These are phyloP conservation scores for Entoloma clypeatum DNA, from an alignment of 1,284 basidiomycete species.

Conservation along the genomic window DNA sequence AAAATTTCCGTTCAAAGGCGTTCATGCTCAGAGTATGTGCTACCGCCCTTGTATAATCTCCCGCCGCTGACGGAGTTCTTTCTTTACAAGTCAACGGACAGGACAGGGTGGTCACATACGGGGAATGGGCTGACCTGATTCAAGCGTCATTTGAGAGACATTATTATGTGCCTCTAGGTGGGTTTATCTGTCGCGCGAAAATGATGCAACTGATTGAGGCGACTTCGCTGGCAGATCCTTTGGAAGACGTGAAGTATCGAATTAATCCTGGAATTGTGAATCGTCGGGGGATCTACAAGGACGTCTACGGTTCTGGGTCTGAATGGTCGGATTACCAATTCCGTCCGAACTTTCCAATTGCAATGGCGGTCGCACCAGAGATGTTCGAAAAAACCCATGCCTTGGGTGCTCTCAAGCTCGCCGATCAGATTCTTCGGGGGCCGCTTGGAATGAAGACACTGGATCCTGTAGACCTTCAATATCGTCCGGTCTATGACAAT, in stretches of 20 bases:
- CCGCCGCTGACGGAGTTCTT: background rate
- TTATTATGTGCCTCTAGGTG: constrained; percentile 87
- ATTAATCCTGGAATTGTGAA: constrained; percentile 76
- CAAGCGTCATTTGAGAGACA: constrained; percentile 85
- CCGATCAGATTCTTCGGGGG: constrained; percentile 72
- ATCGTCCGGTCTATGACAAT: constrained; percentile 89
- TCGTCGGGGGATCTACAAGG: constrained; percentile 97
- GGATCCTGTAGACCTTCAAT: constrained; percentile 81
- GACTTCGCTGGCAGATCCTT: constrained; percentile 48
- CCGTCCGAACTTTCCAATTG: constrained; percentile 89
- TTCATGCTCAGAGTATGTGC: constrained; percentile 73
- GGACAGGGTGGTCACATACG: constrained; percentile 77
- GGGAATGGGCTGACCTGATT: constrained; percentile 85
- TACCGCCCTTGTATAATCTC: background rate
- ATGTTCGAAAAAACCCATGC: constrained; percentile 84
- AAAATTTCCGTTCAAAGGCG: constrained; percentile 89
- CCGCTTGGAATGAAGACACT: constrained; percentile 95
- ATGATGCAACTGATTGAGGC: constrained; percentile 5
- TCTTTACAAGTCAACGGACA: constrained; percentile 63
- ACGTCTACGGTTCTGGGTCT: constrained; percentile 86
- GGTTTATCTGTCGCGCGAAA: constrained; percentile 19
- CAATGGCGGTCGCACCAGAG: constrained; percentile 97
- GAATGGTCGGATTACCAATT: constrained; percentile 98
- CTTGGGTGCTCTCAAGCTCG: constrained; percentile 70
- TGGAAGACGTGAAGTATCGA: constrained; percentile 70